phyloP scores from a whole-genome alignment of 1,139 yeast genomes.

The Candida tropicalis region DNA sequence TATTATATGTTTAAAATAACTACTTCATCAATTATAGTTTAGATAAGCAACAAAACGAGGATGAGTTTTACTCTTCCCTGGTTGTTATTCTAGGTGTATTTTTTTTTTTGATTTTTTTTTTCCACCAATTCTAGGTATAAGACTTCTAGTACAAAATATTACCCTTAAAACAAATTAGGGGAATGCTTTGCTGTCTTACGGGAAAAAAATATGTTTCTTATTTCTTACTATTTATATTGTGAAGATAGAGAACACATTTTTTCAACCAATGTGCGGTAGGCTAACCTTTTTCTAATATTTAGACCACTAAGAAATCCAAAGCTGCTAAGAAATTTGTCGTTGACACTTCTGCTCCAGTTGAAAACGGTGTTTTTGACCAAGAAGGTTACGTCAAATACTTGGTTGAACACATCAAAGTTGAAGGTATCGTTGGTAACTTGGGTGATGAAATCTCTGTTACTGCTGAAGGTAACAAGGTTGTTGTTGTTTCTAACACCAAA shows the following conservation, averaged over 20 bases:
- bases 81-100: conserved; percentile 8
- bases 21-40: conserved; percentile 1
- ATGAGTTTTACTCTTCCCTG: conserved; percentile 5
- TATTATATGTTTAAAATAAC: conserved; percentile 26
- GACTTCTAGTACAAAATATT: too few species aligned
- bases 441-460: conserved; percentile 92
- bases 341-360: conserved; percentile 97
- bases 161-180: conserved; percentile 10
- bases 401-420: conserved; percentile 99
- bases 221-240: conserved; percentile 13
- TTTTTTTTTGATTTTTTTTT: conserved; percentile 9
- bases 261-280: conserved; percentile 57
- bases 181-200: conserved; percentile 21
- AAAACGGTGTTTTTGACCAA: conserved; percentile 97
- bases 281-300: conserved; percentile 43
- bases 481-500: conserved; percentile 88
- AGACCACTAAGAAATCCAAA: conserved; percentile 81
- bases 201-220: conserved; percentile 13
- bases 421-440: conserved; percentile 93
- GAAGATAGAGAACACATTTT: conserved; percentile 23
- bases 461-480: conserved; percentile 82
- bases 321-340: conserved; percentile 90
- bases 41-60: conserved; percentile 5
- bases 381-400: conserved; percentile 97
- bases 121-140: background rate